phyloP scores from a whole-genome alignment of 2,329 filamentous ascomycete genomes.

The Claviceps pazoutovae region DNA sequence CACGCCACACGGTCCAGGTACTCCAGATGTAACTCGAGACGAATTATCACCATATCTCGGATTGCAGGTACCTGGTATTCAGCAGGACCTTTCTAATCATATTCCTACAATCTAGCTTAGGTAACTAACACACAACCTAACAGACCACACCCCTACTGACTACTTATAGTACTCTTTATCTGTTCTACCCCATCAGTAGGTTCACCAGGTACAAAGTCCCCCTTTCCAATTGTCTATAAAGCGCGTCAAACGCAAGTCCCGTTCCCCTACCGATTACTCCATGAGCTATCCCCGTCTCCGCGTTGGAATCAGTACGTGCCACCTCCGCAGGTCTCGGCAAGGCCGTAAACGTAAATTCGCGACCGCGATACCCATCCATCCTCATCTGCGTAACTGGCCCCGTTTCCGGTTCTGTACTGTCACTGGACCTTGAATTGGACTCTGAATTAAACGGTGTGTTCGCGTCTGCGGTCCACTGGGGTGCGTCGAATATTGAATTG shows the following conservation, averaged over 20 bases:
- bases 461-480: background rate
- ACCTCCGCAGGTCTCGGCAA: background rate
- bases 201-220: slow-evolving; percentile 1
- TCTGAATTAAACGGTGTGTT: background rate
- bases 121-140: no score
- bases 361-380: background rate
- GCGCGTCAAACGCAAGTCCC: background rate
- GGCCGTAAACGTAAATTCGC: slow-evolving; percentile 1
- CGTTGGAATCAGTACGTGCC: background rate
- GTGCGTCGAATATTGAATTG: background rate
- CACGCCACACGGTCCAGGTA: no score
- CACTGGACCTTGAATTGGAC: background rate
- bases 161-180: no score
- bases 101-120: no score
- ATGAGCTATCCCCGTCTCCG: background rate
- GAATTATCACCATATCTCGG: no score
- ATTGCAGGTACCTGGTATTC: no score
- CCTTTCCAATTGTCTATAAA: background rate
- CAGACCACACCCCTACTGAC: no score
- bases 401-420: no score
- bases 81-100: no score
- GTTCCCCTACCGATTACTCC: background rate
- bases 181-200: background rate
- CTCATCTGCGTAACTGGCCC: background rate
- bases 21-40: no score